Evolutionary conservation across 2,329 filamentous ascomycete genomes (phyloP), one percentile per base, ranked within the genome.

Genomic region (Delphinella strobiligena): DNA sequence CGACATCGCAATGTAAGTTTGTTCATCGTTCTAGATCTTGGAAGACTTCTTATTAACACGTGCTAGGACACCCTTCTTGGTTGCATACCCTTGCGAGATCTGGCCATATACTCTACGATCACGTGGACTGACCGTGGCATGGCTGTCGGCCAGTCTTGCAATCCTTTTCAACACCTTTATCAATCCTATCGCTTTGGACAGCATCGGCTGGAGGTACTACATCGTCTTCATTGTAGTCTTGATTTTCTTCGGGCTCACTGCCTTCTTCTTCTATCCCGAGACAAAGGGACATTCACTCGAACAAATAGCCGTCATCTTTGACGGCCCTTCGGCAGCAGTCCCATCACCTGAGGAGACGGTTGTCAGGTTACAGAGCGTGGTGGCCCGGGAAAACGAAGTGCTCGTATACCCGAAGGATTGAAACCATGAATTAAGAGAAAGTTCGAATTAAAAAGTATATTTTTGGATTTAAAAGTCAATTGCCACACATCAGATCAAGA

Each of bases 101-200:
- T 37, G 82, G 76, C 76, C 78, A 80, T 54, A 56, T 76, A 40
- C 75, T 74, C 33, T 61, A 62, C 30, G 60, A 68, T 17, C 44
- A 78, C 37, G 74, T 77, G 19, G 73, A 74, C 3, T 74, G 72
- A 62, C 34, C 1, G 35, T 42, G n/a, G 31, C 34, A 3, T 31
- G 35, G 14, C 10, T 37, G 9, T 17, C 19, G 2, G 37, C 34
- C 7, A 35, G 31, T 8, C 29, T 37, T 4, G 40, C 40, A 11
- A 67, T 80, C 36, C 74, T 75, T 24, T 79, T 76, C 63, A 77
- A 74, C 22, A 81, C 78, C 1, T 62, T 71, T 17, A 61, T 67
- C 27, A 71, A 81, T 43, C 52, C 61, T 7, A 70, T 58, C 46
- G 59, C 68, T 1, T 55, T 67, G 2, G 56, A 54, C 0, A 51